These are phyloP conservation scores for Insectozyma bohioensis DNA, from an alignment of 1,139 yeast genomes.

Conservation along the genomic window DNA sequence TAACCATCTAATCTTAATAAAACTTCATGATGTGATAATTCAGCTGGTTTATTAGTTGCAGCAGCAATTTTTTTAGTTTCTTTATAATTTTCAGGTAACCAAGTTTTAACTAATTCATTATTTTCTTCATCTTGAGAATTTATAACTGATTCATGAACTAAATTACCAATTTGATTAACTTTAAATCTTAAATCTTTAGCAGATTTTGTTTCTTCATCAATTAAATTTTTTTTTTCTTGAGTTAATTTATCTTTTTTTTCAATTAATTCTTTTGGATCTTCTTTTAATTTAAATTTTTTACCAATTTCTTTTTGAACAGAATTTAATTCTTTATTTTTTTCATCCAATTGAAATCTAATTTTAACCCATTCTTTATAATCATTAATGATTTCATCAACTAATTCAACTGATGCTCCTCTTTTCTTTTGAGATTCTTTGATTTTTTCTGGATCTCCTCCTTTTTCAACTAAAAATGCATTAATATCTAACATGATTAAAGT, in stretches of 20 bases:
- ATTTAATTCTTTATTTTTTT: slow-evolving; percentile 81
- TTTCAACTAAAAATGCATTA: slow-evolving; percentile 85
- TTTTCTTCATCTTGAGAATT: slow-evolving; percentile 86
- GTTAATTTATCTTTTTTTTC: slow-evolving; percentile 76
- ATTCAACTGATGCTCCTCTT: slow-evolving; percentile 91
- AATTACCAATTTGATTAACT: slow-evolving; percentile 88
- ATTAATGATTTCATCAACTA: slow-evolving; percentile 90
- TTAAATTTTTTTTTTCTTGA: slow-evolving; percentile 65
- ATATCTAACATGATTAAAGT: slow-evolving; percentile 91
- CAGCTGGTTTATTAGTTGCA: slow-evolving; percentile 73
- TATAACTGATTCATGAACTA: slow-evolving; percentile 90
- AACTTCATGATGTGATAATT: slow-evolving; percentile 92
- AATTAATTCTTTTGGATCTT: slow-evolving; percentile 83
- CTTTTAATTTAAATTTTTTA: slow-evolving; percentile 87
- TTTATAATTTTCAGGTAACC: slow-evolving; percentile 71
- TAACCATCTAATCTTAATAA: slow-evolving; percentile 93
- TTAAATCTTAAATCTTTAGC: slow-evolving; percentile 73
- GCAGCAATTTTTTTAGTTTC: slow-evolving; percentile 64
- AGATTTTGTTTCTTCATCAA: slow-evolving; percentile 72
- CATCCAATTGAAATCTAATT: slow-evolving; percentile 90
- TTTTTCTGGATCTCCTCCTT: slow-evolving; percentile 92
- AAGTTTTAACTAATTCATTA: slow-evolving; percentile 81
- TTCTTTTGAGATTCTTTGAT: slow-evolving; percentile 88
- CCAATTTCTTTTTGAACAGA: slow-evolving; percentile 92
- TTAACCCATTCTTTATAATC: slow-evolving; percentile 93